These are phyloP conservation scores for Zymoseptoria ardabiliae DNA, from an alignment of 2,329 filamentous ascomycete species.

Conservation along the genomic window DNA sequence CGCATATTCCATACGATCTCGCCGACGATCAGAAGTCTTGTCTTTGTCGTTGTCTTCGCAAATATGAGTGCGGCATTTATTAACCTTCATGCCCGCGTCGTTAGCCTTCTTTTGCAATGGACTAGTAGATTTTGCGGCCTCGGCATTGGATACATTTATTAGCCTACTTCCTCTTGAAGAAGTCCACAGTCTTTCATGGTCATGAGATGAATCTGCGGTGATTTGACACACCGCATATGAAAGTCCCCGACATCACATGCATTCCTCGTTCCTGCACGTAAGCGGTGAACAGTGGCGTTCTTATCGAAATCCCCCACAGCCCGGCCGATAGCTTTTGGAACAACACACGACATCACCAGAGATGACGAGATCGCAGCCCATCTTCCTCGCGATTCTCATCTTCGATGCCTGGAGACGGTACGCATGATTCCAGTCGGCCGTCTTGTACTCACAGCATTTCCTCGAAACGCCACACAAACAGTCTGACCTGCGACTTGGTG, in stretches of 20 bases:
- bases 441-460: not conserved
- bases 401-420: not conserved
- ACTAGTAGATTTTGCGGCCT: not conserved
- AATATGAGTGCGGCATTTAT: not conserved
- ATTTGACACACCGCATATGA: not conserved
- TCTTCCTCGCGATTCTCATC: not conserved
- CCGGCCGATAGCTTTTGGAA: not conserved
- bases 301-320: not conserved
- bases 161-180: not conserved
- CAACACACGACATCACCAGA: not conserved
- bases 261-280: not conserved
- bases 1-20: not conserved
- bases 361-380: not conserved
- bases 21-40: not conserved
- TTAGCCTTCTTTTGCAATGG: not conserved
- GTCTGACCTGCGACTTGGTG: too few relatives aligned
- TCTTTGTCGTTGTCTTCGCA: not conserved
- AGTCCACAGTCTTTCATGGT: not conserved
- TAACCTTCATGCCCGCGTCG: not conserved
- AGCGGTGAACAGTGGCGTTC: not conserved
- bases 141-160: not conserved
- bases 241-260: not conserved
- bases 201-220: not conserved
- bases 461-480: not conserved
- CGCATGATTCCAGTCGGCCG: too few relatives aligned